Evolutionary conservation across 2,329 filamentous ascomycete genomes (phyloP).

Genomic region (Ophiocordyceps australis): DNA sequence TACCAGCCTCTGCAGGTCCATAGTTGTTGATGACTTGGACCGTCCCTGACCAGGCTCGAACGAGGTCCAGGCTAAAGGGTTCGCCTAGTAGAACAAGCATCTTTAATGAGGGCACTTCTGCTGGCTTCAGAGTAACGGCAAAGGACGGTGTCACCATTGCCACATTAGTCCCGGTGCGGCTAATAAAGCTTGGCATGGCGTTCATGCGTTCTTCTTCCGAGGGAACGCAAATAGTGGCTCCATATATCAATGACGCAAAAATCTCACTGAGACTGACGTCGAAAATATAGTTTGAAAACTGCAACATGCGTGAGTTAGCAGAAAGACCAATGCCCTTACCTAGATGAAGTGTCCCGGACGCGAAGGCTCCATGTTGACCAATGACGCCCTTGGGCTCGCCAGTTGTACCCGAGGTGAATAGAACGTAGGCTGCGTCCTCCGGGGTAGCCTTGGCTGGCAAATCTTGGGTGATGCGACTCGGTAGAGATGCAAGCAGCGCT

Average conservation of each 20-base stretch:
- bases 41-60: not conserved
- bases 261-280: slow-evolving; percentile 3
- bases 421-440: too few relatives aligned
- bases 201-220: not conserved
- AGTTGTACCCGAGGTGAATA: too few relatives aligned
- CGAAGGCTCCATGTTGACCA: too few relatives aligned
- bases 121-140: slow-evolving; percentile 1
- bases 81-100: slow-evolving; percentile 3
- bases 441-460: too few relatives aligned
- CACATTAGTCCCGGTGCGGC: not conserved
- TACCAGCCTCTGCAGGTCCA: not conserved
- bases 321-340: too few relatives aligned
- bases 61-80: not conserved
- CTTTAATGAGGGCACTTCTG: slow-evolving; percentile 1
- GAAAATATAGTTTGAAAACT: slow-evolving; percentile 4
- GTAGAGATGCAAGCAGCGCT: too few relatives aligned
- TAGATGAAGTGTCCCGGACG: too few relatives aligned
- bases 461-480: too few relatives aligned
- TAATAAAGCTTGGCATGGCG: not conserved
- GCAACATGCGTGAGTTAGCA: slow-evolving; percentile 2
- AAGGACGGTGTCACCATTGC: slow-evolving; percentile 2
- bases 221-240: slow-evolving; percentile 3
- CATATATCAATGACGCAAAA: slow-evolving; percentile 2
- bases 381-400: too few relatives aligned
- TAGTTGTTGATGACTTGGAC: not conserved